Base-by-base conservation (phyloP, 2,329 filamentous ascomycete species). In the Epichloe brachyelytri region DNA sequence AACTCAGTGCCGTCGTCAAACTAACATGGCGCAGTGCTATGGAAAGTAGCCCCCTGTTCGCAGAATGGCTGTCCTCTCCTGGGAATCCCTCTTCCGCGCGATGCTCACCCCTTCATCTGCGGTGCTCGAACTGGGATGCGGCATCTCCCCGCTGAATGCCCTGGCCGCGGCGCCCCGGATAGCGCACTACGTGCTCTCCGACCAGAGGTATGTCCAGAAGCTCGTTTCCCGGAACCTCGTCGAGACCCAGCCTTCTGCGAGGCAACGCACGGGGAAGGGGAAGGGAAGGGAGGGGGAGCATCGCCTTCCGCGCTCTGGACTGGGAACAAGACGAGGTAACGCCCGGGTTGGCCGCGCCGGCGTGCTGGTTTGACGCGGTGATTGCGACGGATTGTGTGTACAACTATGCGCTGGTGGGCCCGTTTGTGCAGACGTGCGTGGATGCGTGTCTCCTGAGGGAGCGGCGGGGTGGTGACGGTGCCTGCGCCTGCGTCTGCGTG, bases 311-410 rank as follows among this genome's bases (percentile, higher is more conserved):
- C 0, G 63, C 79, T 0, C 72, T 96, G 1, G 91, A 98, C 68
- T 98, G 93, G 93, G 90, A 97, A 63, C 72, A 75, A 0, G 76
- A 80, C 54, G 66, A 74, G 45, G 74, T 83, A 10, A 76, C 69
- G 22, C 56, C 63, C 10, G 59, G 59, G 2, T 64, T 78, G 33
- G 70, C 69, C 1, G 64, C 14, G 54, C 57, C 15, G 55, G 49
- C 38, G 60, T 55, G 43, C 60, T 75, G 76, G 52, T 84, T 93
- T 57, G 85, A 94, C 60, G 68, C 82, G 14, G 72, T 97, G 11
- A 65, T 97, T 37, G 88, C 89, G 4, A 95, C 88, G 62, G 93
- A 98, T 66, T 96, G 90, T 66, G 85, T 98, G 58, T 98, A 94
- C 72, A 98, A 97, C 67, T 87, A 95, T 57, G 79, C 85, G 2